These are phyloP conservation scores for Aurinia saxatilis DNA, from an alignment of 345 rosid species.

Conservation along the genomic window DNA sequence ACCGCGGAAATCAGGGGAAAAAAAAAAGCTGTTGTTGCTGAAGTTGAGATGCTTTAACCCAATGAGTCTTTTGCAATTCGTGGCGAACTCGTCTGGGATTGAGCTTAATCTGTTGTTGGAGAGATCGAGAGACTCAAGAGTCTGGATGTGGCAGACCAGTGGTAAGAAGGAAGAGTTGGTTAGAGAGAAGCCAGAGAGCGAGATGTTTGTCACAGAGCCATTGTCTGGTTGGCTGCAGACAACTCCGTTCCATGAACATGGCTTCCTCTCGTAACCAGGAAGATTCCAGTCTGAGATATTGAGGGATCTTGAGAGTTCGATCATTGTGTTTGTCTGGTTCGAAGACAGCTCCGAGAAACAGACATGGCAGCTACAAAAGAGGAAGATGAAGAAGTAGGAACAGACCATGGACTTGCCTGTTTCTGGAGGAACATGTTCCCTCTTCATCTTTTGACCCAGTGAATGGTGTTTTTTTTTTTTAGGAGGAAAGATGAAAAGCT, in stretches of 20 bases:
- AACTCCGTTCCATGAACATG: slow-evolving; percentile 58
- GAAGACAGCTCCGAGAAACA: slow-evolving; percentile 31
- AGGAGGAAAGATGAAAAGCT: not conserved
- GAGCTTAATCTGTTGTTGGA: slow-evolving; percentile 43
- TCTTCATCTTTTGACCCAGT: slow-evolving; percentile 4
- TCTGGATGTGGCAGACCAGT: slow-evolving; percentile 40
- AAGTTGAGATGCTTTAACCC: slow-evolving; percentile 48
- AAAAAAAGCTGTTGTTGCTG: slow-evolving; percentile 37
- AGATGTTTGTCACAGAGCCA: slow-evolving; percentile 26
- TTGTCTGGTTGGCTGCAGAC: slow-evolving; percentile 34
- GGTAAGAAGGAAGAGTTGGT: slow-evolving; percentile 37
- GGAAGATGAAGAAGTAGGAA: slow-evolving; percentile 9
- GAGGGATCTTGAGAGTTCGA: slow-evolving; percentile 26
- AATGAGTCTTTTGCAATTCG: slow-evolving; percentile 34
- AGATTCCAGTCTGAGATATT: slow-evolving; percentile 33
- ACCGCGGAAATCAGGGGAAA: slow-evolving; percentile 41
- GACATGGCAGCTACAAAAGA: slow-evolving; percentile 16
- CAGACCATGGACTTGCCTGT: slow-evolving; percentile 9
- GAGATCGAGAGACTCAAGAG: slow-evolving; percentile 49
- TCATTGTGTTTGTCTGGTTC: slow-evolving; percentile 41
- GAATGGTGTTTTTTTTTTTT: not conserved
- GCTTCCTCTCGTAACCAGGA: slow-evolving; percentile 29
- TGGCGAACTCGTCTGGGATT: slow-evolving; percentile 43
- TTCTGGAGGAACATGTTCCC: slow-evolving; percentile 11
- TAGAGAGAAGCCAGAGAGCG: slow-evolving; percentile 36